These are phyloP conservation scores for Penicillium italicum DNA, from an alignment of 2,329 filamentous ascomycete genomes.

Conservation along the genomic window DNA sequence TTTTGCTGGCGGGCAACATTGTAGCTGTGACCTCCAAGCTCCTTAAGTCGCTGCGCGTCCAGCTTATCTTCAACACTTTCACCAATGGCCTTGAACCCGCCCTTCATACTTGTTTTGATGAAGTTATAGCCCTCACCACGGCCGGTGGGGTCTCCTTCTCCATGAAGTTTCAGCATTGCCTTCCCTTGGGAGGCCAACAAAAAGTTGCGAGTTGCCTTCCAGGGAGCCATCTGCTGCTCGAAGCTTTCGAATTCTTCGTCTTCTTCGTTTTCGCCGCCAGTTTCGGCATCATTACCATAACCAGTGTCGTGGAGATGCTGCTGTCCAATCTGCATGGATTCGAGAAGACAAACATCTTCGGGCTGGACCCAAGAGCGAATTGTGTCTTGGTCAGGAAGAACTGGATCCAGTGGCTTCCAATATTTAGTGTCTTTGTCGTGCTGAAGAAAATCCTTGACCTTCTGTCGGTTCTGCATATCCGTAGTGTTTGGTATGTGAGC, in stretches of 20 bases:
- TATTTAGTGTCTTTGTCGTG: slow-evolving; percentile 86
- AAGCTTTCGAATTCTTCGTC: slow-evolving; percentile 70
- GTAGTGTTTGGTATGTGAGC: slow-evolving; percentile 89
- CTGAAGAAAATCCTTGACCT: slow-evolving; percentile 91
- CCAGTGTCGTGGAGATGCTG: slow-evolving; percentile 89
- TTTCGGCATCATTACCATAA: slow-evolving; percentile 67
- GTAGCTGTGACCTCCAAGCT: slow-evolving; percentile 84
- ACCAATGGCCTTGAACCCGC: slow-evolving; percentile 85
- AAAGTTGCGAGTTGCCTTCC: slow-evolving; percentile 96
- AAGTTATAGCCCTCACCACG: slow-evolving; percentile 94
- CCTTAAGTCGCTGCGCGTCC: slow-evolving; percentile 67
- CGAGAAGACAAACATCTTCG: slow-evolving; percentile 89
- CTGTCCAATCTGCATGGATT: slow-evolving; percentile 93
- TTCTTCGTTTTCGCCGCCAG: slow-evolving; percentile 61
- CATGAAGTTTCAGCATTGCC: slow-evolving; percentile 92
- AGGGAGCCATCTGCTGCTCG: slow-evolving; percentile 86
- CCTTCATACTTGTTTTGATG: slow-evolving; percentile 98
- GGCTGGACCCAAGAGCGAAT: slow-evolving; percentile 88
- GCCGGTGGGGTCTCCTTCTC: slow-evolving; percentile 89
- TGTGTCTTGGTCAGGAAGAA: slow-evolving; percentile 70
- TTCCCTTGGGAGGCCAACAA: slow-evolving; percentile 90
- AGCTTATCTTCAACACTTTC: slow-evolving; percentile 85
- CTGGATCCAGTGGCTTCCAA: slow-evolving; percentile 75
- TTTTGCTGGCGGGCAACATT: slow-evolving; percentile 93
- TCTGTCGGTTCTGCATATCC: slow-evolving; percentile 92